Evolutionary conservation across 345 rosid species (phyloP).

Genomic region (Bruguiera gymnorhiza): DNA sequence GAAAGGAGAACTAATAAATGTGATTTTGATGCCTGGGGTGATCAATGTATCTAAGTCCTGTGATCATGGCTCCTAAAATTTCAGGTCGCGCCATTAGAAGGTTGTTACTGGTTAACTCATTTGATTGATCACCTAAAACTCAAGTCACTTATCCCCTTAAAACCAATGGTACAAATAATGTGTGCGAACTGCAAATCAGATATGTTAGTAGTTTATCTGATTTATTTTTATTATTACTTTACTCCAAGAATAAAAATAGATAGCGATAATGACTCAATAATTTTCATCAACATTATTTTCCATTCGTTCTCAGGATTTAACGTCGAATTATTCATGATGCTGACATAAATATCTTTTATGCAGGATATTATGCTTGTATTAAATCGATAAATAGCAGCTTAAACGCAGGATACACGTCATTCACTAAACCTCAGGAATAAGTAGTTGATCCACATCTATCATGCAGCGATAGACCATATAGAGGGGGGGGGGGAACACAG

Average conservation of each 20-base stretch:
- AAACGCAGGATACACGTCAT: too few species aligned
- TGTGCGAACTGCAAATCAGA: neutral
- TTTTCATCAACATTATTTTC: neutral
- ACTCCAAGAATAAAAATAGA: neutral
- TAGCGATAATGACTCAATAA: neutral
- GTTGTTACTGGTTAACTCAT: neutral
- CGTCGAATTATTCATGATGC: neutral
- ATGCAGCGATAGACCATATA: too few species aligned
- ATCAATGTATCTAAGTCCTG: neutral
- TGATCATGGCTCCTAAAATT: neutral
- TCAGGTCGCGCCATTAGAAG: neutral
- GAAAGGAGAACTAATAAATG: too few species aligned
- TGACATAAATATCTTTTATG: neutral
- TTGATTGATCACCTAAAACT: slow-evolving; percentile 7
- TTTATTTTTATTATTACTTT: slow-evolving; percentile 2
- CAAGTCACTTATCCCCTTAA: neutral
- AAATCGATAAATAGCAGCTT: too few species aligned
- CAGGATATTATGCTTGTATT: too few species aligned
- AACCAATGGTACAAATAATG: neutral
- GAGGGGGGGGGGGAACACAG: too few species aligned
- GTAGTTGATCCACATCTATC: too few species aligned
- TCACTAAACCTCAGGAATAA: too few species aligned
- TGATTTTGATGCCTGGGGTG: too few species aligned
- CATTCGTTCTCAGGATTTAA: too few species aligned
- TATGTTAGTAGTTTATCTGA: neutral